A percentile compares a stretch with the other conserved stretches of the same genome.
Evolutionary conservation across 2,329 filamentous ascomycete genomes (phyloP).

Genomic region (Fusarium pseudocircinatum): DNA sequence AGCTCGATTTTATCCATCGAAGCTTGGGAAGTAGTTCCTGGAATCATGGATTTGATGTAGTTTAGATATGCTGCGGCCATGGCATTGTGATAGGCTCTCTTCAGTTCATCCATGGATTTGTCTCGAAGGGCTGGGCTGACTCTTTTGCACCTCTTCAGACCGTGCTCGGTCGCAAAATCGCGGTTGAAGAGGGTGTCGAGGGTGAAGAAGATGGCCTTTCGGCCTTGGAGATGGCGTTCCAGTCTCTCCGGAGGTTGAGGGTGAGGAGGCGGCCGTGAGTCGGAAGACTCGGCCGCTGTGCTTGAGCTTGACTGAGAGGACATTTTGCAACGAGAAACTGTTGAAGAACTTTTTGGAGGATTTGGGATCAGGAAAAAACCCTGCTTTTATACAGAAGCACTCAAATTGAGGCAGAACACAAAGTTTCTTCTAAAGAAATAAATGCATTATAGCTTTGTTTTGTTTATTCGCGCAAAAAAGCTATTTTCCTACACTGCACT

Average conservation of each 20-base stretch:
- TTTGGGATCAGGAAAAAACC: rapidly evolving
- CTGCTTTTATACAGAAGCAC: background rate
- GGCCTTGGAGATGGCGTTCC: rapidly evolving
- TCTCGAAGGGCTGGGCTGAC: rapidly evolving
- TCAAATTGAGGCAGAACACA: rapidly evolving
- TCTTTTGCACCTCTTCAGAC: rapidly evolving
- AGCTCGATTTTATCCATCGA: background rate
- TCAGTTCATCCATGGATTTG: background rate
- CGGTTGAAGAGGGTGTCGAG: background rate
- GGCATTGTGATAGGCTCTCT: background rate
- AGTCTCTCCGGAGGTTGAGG: background rate
- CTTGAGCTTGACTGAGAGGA: background rate
- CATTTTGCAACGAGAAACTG: rapidly evolving
- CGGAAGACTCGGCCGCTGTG: background rate
- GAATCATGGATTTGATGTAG: too few species aligned
- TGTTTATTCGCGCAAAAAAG: background rate
- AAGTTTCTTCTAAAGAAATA: background rate
- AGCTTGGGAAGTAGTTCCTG: too few species aligned
- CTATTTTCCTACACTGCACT: too few species aligned
- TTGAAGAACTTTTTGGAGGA: background rate
- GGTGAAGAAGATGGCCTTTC: background rate
- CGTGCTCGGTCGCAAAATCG: background rate
- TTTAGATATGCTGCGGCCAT: background rate
- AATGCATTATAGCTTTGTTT: background rate
- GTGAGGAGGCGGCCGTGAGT: rapidly evolving